These are phyloP conservation scores for Sugiyamaella valdiviana DNA, from an alignment of 805 yeast genomes.

Conservation along the genomic window DNA sequence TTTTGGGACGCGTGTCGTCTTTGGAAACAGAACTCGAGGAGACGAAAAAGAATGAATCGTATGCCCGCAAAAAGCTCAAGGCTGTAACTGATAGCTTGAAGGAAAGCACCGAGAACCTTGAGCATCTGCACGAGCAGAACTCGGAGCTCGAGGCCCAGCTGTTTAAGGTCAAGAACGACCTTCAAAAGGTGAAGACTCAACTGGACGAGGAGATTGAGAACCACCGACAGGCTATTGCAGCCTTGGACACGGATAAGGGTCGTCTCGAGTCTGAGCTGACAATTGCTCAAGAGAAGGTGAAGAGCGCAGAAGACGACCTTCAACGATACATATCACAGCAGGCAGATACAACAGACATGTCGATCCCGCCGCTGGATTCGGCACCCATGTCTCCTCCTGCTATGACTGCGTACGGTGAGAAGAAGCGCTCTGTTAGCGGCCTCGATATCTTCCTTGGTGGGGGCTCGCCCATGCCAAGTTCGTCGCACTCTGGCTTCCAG, in stretches of 20 bases:
- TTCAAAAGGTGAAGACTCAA: neutral
- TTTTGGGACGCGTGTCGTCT: slow-evolving; percentile 42
- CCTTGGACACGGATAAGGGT: neutral
- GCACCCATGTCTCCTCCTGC: slow-evolving; percentile 2
- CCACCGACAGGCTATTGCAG: neutral
- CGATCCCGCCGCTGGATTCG: neutral
- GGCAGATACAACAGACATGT: neutral
- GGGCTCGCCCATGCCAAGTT: slow-evolving; percentile 3
- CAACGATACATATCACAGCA: neutral
- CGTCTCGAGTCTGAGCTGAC: slow-evolving; percentile 2
- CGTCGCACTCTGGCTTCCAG: neutral
- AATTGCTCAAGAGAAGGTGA: slow-evolving; percentile 3
- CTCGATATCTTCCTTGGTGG: slow-evolving; percentile 3
- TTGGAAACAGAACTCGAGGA: slow-evolving; percentile 22
- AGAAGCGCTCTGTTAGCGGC: slow-evolving; percentile 3
- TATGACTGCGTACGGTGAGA: neutral
- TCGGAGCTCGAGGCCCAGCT: slow-evolving; percentile 10
- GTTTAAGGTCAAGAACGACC: neutral
- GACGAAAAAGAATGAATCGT: slow-evolving; percentile 15
- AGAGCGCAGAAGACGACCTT: slow-evolving; percentile 3
- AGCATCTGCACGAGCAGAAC: slow-evolving; percentile 12
- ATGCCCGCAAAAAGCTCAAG: slow-evolving; percentile 16
- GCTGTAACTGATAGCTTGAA: slow-evolving; percentile 10
- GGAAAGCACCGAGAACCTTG: slow-evolving; percentile 13
- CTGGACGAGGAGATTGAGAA: neutral